Evolutionary conservation across 495 filamentous ascomycete genomes (phyloP).

Genomic region (Lichina pygmaea): DNA sequence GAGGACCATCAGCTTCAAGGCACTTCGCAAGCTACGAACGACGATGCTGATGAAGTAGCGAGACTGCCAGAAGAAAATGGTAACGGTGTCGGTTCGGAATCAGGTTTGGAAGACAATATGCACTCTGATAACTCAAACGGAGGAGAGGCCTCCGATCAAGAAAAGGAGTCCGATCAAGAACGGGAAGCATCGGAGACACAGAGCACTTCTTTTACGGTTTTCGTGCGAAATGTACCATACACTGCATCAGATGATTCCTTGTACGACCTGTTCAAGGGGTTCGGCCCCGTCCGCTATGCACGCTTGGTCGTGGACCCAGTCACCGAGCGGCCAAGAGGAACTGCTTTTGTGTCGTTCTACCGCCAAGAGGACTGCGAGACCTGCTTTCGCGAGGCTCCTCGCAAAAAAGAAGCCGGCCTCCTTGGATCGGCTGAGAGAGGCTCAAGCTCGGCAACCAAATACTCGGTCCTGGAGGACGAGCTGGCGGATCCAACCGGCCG

Average conservation of each 20-base stretch:
- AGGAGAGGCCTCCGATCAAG: slow-evolving; percentile 9
- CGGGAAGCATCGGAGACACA: slow-evolving; percentile 7
- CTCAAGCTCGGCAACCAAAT: slow-evolving; percentile 5
- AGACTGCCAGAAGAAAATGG: slow-evolving; percentile 11
- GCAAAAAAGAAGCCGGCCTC: not conserved
- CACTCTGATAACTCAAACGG: slow-evolving; percentile 15
- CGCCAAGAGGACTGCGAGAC: slow-evolving; percentile 38
- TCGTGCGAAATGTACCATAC: slow-evolving; percentile 88
- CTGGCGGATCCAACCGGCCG: slow-evolving; percentile 43
- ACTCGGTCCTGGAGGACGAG: slow-evolving; percentile 67
- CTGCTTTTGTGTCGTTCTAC: slow-evolving; percentile 86
- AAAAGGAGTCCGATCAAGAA: slow-evolving; percentile 13
- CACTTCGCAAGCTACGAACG: slow-evolving; percentile 8
- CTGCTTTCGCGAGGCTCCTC: slow-evolving; percentile 49
- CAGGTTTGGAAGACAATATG: slow-evolving; percentile 11
- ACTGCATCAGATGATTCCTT: slow-evolving; percentile 52
- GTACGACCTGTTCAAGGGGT: slow-evolving; percentile 56
- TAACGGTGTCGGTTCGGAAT: slow-evolving; percentile 9
- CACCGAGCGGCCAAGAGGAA: slow-evolving; percentile 67
- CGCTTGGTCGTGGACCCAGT: slow-evolving; percentile 63
- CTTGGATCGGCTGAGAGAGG: not conserved
- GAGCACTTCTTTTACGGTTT: slow-evolving; percentile 48
- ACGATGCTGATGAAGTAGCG: slow-evolving; percentile 2
- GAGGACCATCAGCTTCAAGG: slow-evolving; percentile 1
- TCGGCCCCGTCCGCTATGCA: slow-evolving; percentile 67